Base-by-base conservation (phyloP, 2,329 filamentous ascomycete genomes). In the Immersiporthe knoxdaviesiana region DNA sequence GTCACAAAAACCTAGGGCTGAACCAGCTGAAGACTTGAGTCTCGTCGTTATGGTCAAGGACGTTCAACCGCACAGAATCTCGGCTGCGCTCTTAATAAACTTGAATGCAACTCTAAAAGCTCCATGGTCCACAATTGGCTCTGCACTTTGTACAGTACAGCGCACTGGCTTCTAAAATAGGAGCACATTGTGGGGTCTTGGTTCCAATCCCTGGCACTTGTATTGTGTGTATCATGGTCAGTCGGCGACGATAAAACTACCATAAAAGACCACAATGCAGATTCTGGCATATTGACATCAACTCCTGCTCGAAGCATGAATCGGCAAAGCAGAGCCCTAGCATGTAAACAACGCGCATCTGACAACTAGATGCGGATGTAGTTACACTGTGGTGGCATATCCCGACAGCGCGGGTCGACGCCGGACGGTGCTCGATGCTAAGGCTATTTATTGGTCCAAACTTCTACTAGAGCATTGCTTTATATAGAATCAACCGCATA, bases 401-500 rank as follows among this genome's bases (percentile, higher is more conserved):
- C 21, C n/a, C n/a, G 37, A 30, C 37, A 62, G 37, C 11, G 21
- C 32, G n/a, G 35, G n/a, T 39, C 58, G 11, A 24, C 37, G 3
- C 18, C 58, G 21, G 11, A 24, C 37, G 3, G 35, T 35, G 21
- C n/a, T 39, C 10, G 3, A 39, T 61, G 21, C 18, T 18, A 2
- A 21, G 21, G 18, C 59, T 8, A 8, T 35, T 35, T n/a, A n/a
- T n/a, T 44, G n/a, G 37, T 18, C n/a, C n/a, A 12, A 30, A n/a
- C 7, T n/a, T n/a, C n/a, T n/a, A 11, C n/a, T n/a, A 11, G 44
- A 47, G 59, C 37, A 30, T 18, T 62, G 21, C 24, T 44, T 44
- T 62, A 41, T 27, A 61, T 61, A 61, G 59, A 61, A 41, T 37
- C 59, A 61, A 27, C 59, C n/a, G 18, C 37, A 44, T 61, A 44